A percentile compares a stretch with the other conserved stretches of the same genome.
phyloP scores from a whole-genome alignment of 257 asterid species.

The Lantana camara region DNA sequence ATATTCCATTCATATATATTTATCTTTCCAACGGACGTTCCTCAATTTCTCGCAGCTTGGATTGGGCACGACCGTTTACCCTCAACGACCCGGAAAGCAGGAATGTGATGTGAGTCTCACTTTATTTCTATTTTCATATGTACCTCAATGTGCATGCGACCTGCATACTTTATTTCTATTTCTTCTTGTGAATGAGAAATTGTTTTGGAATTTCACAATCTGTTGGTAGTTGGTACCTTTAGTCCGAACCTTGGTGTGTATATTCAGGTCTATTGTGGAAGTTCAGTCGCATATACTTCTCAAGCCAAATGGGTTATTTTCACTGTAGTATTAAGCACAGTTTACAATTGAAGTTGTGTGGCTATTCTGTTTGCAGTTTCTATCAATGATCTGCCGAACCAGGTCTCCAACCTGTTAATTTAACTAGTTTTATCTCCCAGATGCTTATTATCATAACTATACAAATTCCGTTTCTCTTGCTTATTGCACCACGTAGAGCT shows the following conservation, averaged over 20 bases:
- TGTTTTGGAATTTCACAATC: not conserved
- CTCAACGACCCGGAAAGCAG: constrained; percentile 91
- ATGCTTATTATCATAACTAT: constrained; percentile 15
- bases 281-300: constrained; percentile 14
- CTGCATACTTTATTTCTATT: constrained; percentile 46
- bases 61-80: constrained; percentile 57
- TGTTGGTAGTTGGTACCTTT: not conserved
- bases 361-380: constrained; percentile 1
- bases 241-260: constrained; percentile 7
- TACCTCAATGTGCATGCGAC: constrained; percentile 55
- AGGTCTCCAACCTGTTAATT: constrained; percentile 19
- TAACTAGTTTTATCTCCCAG: not conserved
- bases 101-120: constrained; percentile 84
- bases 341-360: constrained; percentile 7
- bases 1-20: constrained; percentile 21
- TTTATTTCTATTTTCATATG: not conserved
- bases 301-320: not conserved
- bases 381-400: constrained; percentile 11
- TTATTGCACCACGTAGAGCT: constrained; percentile 9
- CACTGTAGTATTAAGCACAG: constrained; percentile 10
- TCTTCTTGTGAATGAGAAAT: not conserved
- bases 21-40: constrained; percentile 18
- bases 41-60: constrained; percentile 71
- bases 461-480: constrained; percentile 11
- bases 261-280: constrained; percentile 5